phyloP scores from a whole-genome alignment of 352 stramenopile species.

The Globisporangium sylvaticum region DNA sequence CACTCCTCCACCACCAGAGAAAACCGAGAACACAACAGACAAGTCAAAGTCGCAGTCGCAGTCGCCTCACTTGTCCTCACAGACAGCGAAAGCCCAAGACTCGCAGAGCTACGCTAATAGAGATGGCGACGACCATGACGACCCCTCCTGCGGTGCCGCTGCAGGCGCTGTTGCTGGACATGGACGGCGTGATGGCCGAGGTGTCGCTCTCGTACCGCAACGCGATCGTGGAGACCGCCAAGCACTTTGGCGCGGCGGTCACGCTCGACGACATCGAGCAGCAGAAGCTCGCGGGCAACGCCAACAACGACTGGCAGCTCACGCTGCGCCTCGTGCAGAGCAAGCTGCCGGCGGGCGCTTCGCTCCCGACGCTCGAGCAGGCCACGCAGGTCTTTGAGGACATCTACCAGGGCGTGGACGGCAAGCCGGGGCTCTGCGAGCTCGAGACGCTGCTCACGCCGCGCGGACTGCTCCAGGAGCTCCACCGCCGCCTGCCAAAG shows the following conservation, averaged over 20 bases:
- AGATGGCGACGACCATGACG: slow-evolving; percentile 1
- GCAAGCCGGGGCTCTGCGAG: slow-evolving; percentile 75
- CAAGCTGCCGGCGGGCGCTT: slow-evolving; percentile 15
- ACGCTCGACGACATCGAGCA: slow-evolving; percentile 87
- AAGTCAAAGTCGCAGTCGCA: too few species aligned
- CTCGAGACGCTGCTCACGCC: slow-evolving; percentile 91
- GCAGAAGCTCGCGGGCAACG: slow-evolving; percentile 91
- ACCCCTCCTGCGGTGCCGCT: slow-evolving; percentile 23
- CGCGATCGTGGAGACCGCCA: slow-evolving; percentile 87
- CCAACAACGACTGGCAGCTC: slow-evolving; percentile 98
- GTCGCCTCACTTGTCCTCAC: too few species aligned
- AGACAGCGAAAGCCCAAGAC: too few species aligned
- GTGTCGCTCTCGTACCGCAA: slow-evolving; percentile 93
- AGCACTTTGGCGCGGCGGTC: slow-evolving; percentile 83
- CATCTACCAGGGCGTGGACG: slow-evolving; percentile 89
- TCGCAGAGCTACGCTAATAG: too few species aligned
- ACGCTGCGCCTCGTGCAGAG: slow-evolving; percentile 85
- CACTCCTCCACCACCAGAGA: too few species aligned
- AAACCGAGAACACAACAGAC: too few species aligned
- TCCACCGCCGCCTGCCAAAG: slow-evolving; percentile 75
- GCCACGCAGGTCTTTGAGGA: slow-evolving; percentile 94
- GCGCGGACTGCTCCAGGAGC: slow-evolving; percentile 79
- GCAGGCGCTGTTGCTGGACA: slow-evolving; percentile 92
- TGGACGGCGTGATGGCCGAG: slow-evolving; percentile 97
- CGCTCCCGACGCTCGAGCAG: slow-evolving; percentile 73